Evolutionary conservation across 345 rosid genomes (phyloP).

Genomic region (Brassica napus): DNA sequence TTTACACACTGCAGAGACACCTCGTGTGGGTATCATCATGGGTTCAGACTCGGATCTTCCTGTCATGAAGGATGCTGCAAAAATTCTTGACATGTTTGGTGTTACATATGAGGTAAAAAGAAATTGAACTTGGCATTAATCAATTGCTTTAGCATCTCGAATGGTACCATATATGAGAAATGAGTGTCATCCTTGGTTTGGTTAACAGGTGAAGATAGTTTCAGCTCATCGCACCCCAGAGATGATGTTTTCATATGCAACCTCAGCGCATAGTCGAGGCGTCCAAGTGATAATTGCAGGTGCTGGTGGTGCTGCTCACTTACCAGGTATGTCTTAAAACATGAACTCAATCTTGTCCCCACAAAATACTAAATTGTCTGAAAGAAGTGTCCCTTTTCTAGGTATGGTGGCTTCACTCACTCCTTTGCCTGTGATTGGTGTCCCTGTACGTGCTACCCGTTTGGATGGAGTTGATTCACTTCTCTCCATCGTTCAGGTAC

Average conservation of each 20-base stretch:
- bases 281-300: constrained; percentile 88
- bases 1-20: constrained; percentile 52
- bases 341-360: constrained; percentile 4
- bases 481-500: constrained; percentile 90
- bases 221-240: constrained; percentile 96
- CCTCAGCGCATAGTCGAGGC: constrained; percentile 66
- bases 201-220: constrained; percentile 68
- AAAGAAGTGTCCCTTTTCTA: constrained; percentile 27
- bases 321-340: constrained; percentile 63
- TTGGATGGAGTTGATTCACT: constrained; percentile 94
- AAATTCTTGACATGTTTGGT: constrained; percentile 59
- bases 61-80: constrained; percentile 92
- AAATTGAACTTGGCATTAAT: not conserved
- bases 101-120: constrained; percentile 71
- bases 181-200: constrained; percentile 3
- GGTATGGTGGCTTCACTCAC: constrained; percentile 98
- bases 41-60: constrained; percentile 98
- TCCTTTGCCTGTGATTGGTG: constrained; percentile 89
- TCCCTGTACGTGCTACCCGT: constrained; percentile 81
- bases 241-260: constrained; percentile 83
- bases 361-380: not conserved
- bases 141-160: not conserved
- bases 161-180: not conserved
- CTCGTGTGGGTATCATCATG: constrained; percentile 88
- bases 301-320: constrained; percentile 99